Evolutionary conservation across 169 alveolate species (phyloP).

Genomic region (Plasmodium adleri): DNA sequence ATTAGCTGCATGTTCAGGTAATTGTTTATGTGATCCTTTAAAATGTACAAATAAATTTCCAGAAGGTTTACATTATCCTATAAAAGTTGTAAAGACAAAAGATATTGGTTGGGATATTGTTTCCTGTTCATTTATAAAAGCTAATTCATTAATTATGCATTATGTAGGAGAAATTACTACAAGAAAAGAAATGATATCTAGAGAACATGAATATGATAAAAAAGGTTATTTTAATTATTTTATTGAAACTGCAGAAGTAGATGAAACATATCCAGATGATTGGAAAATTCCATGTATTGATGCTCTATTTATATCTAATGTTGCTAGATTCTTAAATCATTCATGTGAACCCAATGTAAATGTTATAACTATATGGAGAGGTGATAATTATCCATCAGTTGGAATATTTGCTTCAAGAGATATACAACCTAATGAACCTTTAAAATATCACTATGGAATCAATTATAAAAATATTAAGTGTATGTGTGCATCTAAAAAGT

Average conservation of each 20-base stretch:
- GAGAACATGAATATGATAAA: conserved; percentile 86
- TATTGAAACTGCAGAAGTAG: conserved; percentile 85
- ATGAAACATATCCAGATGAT: conserved; percentile 85
- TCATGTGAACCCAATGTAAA: conserved; percentile 91
- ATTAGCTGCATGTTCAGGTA: conserved; percentile 84
- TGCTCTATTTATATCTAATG: conserved; percentile 88
- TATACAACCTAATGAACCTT: conserved; percentile 85
- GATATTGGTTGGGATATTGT: conserved; percentile 86
- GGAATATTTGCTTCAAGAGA: conserved; percentile 85
- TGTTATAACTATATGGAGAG: conserved; percentile 87
- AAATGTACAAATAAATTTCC: conserved; percentile 81
- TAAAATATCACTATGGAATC: conserved; percentile 85
- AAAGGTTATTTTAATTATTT: conserved; percentile 85
- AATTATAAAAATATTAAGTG: conserved; percentile 82
- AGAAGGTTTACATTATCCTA: conserved; percentile 86
- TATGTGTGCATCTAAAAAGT: conserved; percentile 81
- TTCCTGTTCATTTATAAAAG: conserved; percentile 78
- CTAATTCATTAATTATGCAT: conserved; percentile 89
- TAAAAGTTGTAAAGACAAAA: conserved; percentile 80
- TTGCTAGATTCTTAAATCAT: conserved; percentile 91
- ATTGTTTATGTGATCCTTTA: conserved; percentile 86
- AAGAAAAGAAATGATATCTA: conserved; percentile 87
- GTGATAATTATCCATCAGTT: conserved; percentile 85
- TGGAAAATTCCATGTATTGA: conserved; percentile 90
- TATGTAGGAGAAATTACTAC: conserved; percentile 90